Evolutionary conservation across 2,329 filamentous ascomycete species (phyloP), one percentile per base, ranked within the genome.

Genomic region (Pseudovirgaria hyperparasitica): DNA sequence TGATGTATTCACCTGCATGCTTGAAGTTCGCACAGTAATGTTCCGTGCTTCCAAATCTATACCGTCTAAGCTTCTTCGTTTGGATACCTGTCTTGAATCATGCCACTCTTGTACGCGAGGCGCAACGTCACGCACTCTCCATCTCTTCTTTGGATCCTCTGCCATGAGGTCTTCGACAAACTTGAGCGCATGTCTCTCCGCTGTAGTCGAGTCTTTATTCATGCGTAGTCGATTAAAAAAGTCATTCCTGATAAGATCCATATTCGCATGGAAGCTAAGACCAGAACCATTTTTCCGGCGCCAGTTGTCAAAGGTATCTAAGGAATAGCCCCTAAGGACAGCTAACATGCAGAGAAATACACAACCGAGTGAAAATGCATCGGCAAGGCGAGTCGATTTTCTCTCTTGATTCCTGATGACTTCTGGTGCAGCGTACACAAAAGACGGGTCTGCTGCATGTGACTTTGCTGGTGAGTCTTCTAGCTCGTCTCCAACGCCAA

Each of bases 321-420:
- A 35, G 2, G 50, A 47, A 20, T 50, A 46, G 26, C 50, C 48
- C 26, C 54, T 50, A 3, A 43, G 49, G 5, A 48, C 45, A 1
- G 52, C 54, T 31, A 57, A 41, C 45, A 57, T 56, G 9, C 43
- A 41, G 2, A 57, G 35, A 32, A 57, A 55, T 4, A 56, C 44
- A 24, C 51, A 55, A n/a, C 53, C 54, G 2, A 57, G 29, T 0
- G 50, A 50, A 32, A 56, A 57, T 4, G 55, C 46, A 24, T 57
- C 54, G 2, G 51, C 49, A 26, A 49, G 46, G 8, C 49, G 42
- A n/a, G 29, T 26, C 10, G 16, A 14, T 16, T 32, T 26, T 28
- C 53, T 53, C 1, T 44, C 51, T 9, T 49, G 48, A 2, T 50
- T 46, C 1, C 46, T 35, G n/a, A 54, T 41, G 3, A 46, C 42